Conservation (phyloP, 176 grass and related monocot genomes). For the Hyparrhenia diplandra region DNA sequence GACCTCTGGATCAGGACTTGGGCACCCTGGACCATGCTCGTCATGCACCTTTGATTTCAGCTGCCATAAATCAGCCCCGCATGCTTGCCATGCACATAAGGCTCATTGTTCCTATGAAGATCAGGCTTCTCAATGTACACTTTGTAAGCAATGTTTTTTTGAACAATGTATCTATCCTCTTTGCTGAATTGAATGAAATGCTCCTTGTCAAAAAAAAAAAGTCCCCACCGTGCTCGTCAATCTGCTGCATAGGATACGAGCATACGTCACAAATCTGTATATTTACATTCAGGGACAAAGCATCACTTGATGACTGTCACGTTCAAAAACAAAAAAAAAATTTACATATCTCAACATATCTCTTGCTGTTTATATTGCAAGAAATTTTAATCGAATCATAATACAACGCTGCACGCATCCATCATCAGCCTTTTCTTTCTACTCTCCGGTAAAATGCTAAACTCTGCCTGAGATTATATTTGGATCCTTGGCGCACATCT, state of each 20-base stretch:
- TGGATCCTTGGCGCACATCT: not conserved
- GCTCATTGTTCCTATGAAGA: too few relatives aligned
- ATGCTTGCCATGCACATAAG: too few relatives aligned
- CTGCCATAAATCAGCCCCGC: too few relatives aligned
- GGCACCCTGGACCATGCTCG: too few relatives aligned
- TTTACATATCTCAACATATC: not conserved
- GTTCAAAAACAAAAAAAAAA: not conserved
- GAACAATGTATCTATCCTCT: too few relatives aligned
- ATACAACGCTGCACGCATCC: not conserved
- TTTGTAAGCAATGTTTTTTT: too few relatives aligned
- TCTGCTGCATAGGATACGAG: not conserved
- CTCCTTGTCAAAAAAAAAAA: too few relatives aligned
- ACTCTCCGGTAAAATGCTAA: not conserved
- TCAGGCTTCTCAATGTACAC: too few relatives aligned
- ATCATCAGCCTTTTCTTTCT: not conserved
- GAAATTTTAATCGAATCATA: not conserved
- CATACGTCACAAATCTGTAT: not conserved
- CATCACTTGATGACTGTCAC: not conserved
- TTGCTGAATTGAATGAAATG: too few relatives aligned
- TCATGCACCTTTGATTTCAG: too few relatives aligned
- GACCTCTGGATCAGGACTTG: too few relatives aligned
- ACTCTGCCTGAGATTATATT: not conserved
- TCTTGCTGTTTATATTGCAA: not conserved
- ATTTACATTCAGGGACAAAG: not conserved
- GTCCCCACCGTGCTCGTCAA: not conserved